These are phyloP conservation scores for Scheffersomyces illinoinensis DNA, from an alignment of 1,139 yeast genomes.

Conservation along the genomic window DNA sequence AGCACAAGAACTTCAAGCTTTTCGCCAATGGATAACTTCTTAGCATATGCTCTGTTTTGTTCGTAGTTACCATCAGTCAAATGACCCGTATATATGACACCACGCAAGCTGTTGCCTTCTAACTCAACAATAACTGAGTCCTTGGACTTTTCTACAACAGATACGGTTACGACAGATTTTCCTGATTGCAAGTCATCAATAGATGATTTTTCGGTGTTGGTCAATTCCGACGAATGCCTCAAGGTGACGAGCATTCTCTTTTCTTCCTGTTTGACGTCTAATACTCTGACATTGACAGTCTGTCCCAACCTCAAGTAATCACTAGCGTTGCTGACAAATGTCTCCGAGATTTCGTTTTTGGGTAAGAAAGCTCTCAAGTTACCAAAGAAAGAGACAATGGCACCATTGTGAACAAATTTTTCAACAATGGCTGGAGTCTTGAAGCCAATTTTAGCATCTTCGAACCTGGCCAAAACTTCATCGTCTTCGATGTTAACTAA, in stretches of 20 bases:
- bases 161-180: slow-evolving; percentile 59
- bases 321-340: slow-evolving; percentile 73
- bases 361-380: slow-evolving; percentile 79
- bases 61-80: slow-evolving; percentile 74
- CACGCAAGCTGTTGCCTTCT: slow-evolving; percentile 57
- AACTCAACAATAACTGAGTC: slow-evolving; percentile 71
- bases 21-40: slow-evolving; percentile 62
- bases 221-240: slow-evolving; percentile 58
- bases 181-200: slow-evolving; percentile 60
- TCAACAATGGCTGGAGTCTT: slow-evolving; percentile 77
- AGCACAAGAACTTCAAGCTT: slow-evolving; percentile 61
- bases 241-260: slow-evolving; percentile 72
- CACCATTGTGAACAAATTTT: slow-evolving; percentile 74
- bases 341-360: slow-evolving; percentile 84
- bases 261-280: slow-evolving; percentile 55
- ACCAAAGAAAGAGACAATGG: slow-evolving; percentile 81
- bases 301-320: slow-evolving; percentile 85
- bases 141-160: slow-evolving; percentile 72
- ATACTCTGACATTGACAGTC: slow-evolving; percentile 71
- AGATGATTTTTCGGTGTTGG: slow-evolving; percentile 48
- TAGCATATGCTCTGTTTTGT: slow-evolving; percentile 64
- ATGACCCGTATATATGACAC: slow-evolving; percentile 74
- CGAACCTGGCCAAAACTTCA: slow-evolving; percentile 52
- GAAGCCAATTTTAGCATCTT: slow-evolving; percentile 56
- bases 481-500: slow-evolving; percentile 69